Percentiles rank a stretch among this genome's conserved stretches.
phyloP scores from a whole-genome alignment of 352 stramenopile genomes.

The Pilasporangium apinafurcum region DNA sequence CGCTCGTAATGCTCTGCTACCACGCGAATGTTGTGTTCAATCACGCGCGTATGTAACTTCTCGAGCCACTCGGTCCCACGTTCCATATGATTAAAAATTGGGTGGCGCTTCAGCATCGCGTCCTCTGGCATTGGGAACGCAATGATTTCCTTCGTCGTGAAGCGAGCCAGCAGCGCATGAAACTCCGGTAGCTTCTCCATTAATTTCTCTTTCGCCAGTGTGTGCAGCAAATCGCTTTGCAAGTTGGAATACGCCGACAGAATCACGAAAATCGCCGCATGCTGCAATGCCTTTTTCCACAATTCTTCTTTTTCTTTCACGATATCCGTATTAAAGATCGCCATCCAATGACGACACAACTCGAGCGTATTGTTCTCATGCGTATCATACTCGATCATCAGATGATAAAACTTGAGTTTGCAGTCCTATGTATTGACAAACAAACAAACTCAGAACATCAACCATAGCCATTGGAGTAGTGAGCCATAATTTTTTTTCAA shows the following conservation, averaged over 20 bases:
- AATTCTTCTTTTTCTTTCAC: slow-evolving; percentile 61
- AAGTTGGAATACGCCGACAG: slow-evolving; percentile 73
- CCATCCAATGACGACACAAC: slow-evolving; percentile 85
- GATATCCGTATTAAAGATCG: slow-evolving; percentile 76
- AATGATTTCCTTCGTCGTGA: slow-evolving; percentile 97
- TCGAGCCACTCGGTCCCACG: slow-evolving; percentile 81
- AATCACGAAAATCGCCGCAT: slow-evolving; percentile 73
- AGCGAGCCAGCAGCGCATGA: slow-evolving; percentile 70
- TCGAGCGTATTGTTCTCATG: slow-evolving; percentile 96
- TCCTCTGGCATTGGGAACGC: slow-evolving; percentile 91
- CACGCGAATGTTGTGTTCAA: slow-evolving; percentile 97
- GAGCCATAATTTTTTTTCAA: no score
- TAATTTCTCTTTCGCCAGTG: slow-evolving; percentile 52
- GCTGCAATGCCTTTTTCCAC: slow-evolving; percentile 67
- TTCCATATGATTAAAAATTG: slow-evolving; percentile 77
- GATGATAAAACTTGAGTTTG: slow-evolving; percentile 96
- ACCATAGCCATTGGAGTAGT: no score
- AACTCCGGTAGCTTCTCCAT: slow-evolving; percentile 60
- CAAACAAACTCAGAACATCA: neutral
- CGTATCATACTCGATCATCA: slow-evolving; percentile 95
- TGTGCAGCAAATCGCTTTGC: slow-evolving; percentile 73
- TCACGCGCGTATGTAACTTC: slow-evolving; percentile 89
- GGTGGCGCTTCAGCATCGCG: slow-evolving; percentile 69
- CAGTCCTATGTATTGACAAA: slow-evolving; percentile 46
- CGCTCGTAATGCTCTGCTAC: slow-evolving; percentile 94